These are phyloP conservation scores for Aspergillus asperescens DNA, from an alignment of 495 filamentous ascomycete species.

Conservation along the genomic window DNA sequence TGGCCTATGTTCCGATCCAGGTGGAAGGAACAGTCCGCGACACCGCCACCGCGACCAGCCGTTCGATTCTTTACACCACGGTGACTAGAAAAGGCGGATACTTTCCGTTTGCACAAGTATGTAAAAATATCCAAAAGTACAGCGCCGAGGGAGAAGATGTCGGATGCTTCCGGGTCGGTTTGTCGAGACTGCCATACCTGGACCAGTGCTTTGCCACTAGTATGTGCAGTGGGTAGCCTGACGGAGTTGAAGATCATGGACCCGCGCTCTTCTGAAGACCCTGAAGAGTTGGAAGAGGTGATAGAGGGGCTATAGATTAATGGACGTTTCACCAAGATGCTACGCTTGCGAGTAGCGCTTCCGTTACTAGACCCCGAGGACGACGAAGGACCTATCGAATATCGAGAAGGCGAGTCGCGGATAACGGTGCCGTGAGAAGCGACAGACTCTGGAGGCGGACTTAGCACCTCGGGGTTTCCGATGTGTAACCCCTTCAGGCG, in stretches of 20 bases:
- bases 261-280: conserved; percentile 18
- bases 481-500: conserved; percentile 22
- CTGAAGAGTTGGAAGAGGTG: conserved; percentile 31
- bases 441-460: conserved; percentile 30
- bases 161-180: conserved; percentile 28
- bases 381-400: conserved; percentile 33
- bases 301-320: conserved; percentile 34
- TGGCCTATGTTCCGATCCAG: conserved; percentile 62
- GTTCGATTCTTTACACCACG: conserved; percentile 66
- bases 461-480: conserved; percentile 18
- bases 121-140: conserved; percentile 69
- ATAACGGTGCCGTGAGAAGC: conserved; percentile 40
- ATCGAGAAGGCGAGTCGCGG: conserved; percentile 31
- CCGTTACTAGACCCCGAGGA: conserved; percentile 33
- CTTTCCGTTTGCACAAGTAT: conserved; percentile 66
- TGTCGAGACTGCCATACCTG: conserved; percentile 43
- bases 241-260: conserved; percentile 15
- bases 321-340: conserved; percentile 23
- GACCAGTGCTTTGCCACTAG: conserved; percentile 27
- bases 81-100: conserved; percentile 65
- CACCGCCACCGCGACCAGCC: conserved; percentile 60
- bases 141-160: conserved; percentile 42
- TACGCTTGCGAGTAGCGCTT: conserved; percentile 20
- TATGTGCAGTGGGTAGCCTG: conserved; percentile 13
- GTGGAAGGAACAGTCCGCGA: conserved; percentile 79